phyloP scores from a whole-genome alignment of 2,329 filamentous ascomycete genomes.

The Curvularia spicifera region DNA sequence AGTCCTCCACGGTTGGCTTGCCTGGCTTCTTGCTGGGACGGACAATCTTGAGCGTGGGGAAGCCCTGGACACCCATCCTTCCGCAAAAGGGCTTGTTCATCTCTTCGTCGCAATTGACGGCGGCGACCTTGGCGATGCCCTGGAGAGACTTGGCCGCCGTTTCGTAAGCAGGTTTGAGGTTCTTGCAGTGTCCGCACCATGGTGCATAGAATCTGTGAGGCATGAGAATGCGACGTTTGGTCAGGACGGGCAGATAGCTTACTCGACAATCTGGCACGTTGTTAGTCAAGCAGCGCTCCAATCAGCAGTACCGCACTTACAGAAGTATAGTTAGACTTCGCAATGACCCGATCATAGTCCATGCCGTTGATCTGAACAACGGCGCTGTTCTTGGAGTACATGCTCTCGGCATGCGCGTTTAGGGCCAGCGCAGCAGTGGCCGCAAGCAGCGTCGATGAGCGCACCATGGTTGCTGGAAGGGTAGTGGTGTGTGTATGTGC shows the following conservation, averaged over 20 bases:
- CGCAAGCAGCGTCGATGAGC: slow-evolving; percentile 53
- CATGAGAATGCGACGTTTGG: slow-evolving; percentile 12
- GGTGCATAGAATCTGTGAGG: slow-evolving; percentile 89
- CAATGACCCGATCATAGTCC: slow-evolving; percentile 81
- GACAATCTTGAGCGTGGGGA: slow-evolving; percentile 94
- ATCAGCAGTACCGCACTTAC: slow-evolving; percentile 60
- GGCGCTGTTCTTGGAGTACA: slow-evolving; percentile 87
- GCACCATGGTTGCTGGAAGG: slow-evolving; percentile 41
- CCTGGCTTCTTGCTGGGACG: slow-evolving; percentile 81
- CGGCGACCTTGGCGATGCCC: slow-evolving; percentile 93
- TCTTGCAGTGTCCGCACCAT: slow-evolving; percentile 98
- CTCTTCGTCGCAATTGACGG: slow-evolving; percentile 94
- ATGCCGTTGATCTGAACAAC: slow-evolving; percentile 82
- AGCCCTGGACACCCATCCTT: slow-evolving; percentile 86
- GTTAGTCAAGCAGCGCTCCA: slow-evolving; percentile 7
- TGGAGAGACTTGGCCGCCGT: slow-evolving; percentile 87
- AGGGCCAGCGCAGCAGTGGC: slow-evolving; percentile 69
- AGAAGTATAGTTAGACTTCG: slow-evolving; percentile 88
- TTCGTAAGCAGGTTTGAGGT: slow-evolving; percentile 93
- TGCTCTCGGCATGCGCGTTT: slow-evolving; percentile 69
- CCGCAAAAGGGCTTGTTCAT: slow-evolving; percentile 88
- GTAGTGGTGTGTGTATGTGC: slow-evolving; percentile 6
- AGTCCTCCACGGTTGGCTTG: slow-evolving; percentile 86
- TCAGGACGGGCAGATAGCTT: slow-evolving; percentile 21
- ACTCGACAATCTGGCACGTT: slow-evolving; percentile 49